Conservation (phyloP, 441 rosid species). For the Pelargonium cotyledonis region DNA sequence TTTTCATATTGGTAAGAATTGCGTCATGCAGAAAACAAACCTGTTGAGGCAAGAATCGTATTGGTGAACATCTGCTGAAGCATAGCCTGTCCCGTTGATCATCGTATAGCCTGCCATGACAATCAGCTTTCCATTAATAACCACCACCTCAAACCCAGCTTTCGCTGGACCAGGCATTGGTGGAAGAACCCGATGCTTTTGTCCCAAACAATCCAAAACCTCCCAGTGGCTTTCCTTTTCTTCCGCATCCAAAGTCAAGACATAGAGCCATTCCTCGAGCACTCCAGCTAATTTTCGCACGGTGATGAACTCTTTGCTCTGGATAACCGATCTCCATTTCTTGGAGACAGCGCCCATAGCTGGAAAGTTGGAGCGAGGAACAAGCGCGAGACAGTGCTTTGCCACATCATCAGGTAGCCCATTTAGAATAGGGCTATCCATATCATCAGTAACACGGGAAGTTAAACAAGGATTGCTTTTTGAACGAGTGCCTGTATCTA, state of each 20-base stretch:
- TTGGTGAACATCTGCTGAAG: conserved; percentile 71
- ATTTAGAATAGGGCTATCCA: conserved; percentile 52
- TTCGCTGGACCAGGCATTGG: conserved; percentile 73
- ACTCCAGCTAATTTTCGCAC: conserved; percentile 68
- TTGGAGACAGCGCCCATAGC: conserved; percentile 81
- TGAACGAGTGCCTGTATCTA: conserved; percentile 23
- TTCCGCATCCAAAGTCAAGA: conserved; percentile 58
- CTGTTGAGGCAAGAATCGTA: conserved; percentile 91
- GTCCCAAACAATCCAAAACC: conserved; percentile 68
- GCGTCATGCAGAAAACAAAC: conserved; percentile 32
- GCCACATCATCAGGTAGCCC: conserved; percentile 94
- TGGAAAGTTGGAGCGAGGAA: conserved; percentile 68
- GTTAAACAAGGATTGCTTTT: conserved; percentile 33
- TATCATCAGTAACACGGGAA: conserved; percentile 31
- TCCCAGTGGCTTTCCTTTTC: conserved; percentile 88
- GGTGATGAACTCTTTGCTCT: conserved; percentile 69
- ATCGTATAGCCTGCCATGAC: conserved; percentile 73
- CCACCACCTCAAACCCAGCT: conserved; percentile 72
- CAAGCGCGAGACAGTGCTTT: conserved; percentile 70
- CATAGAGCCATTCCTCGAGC: conserved; percentile 85
- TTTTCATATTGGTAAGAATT: neutral
- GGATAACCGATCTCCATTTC: conserved; percentile 83
- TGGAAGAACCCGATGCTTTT: conserved; percentile 53
- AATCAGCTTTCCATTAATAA: conserved; percentile 68
- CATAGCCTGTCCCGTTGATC: conserved; percentile 45